phyloP scores from a whole-genome alignment of 257 asterid species.

The Asclepias syriaca region DNA sequence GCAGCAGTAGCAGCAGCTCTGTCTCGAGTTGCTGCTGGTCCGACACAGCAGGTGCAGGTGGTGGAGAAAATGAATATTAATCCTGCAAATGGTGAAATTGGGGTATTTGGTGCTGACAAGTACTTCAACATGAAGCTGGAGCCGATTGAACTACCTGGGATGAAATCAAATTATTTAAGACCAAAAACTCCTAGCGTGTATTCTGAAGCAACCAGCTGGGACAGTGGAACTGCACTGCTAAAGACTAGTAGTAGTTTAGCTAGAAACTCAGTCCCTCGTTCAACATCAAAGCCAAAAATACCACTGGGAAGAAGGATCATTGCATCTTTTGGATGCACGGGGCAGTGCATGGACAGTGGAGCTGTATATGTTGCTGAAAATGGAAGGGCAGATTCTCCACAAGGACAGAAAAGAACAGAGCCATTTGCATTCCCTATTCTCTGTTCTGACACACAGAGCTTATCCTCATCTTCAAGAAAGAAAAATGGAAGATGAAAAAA shows the following conservation, averaged over 20 bases:
- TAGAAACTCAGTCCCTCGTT: conserved; percentile 8
- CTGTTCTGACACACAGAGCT: conserved; percentile 4
- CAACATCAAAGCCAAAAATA: conserved; percentile 36
- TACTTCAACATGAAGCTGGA: conserved; percentile 70
- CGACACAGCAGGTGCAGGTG: not conserved
- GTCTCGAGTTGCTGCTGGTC: conserved; percentile 17
- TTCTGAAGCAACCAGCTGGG: conserved; percentile 54
- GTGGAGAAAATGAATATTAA: conserved; percentile 7
- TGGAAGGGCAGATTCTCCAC: conserved; percentile 12
- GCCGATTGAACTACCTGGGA: not conserved
- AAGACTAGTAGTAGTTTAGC: conserved; percentile 5
- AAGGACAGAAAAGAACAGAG: conserved; percentile 15
- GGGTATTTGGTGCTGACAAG: conserved; percentile 70
- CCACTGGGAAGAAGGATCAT: conserved; percentile 31
- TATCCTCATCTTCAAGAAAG: not conserved
- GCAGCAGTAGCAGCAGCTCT: conserved; percentile 27
- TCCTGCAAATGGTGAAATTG: conserved; percentile 45
- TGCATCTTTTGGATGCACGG: conserved; percentile 41
- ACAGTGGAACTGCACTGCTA: conserved; percentile 40
- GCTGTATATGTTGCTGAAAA: conserved; percentile 24
- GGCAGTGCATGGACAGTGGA: conserved; percentile 55
- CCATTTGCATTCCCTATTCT: conserved; percentile 21
- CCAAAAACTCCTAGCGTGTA: conserved; percentile 37
- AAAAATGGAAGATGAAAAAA: conserved; percentile 1
- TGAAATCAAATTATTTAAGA: conserved; percentile 13